These are phyloP conservation scores for Colletotrichum godetiae DNA, from an alignment of 2,329 filamentous ascomycete genomes.

Conservation along the genomic window DNA sequence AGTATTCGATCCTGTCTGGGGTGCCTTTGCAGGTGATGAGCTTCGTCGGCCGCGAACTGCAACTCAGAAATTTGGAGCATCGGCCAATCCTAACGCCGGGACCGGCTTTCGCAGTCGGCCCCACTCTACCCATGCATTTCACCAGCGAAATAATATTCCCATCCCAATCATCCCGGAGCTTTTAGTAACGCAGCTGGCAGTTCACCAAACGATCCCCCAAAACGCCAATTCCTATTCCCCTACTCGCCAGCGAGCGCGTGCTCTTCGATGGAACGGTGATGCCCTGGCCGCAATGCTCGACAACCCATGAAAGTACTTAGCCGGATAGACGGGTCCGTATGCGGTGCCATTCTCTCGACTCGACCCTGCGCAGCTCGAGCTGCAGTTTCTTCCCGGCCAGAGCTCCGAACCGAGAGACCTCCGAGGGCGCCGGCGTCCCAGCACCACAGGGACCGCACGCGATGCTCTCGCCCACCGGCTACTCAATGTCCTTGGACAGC, in stretches of 20 bases:
- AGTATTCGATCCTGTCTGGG: neutral
- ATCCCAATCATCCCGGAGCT: slow-evolving; percentile 26
- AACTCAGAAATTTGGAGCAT: slow-evolving; percentile 36
- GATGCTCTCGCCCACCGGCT: neutral
- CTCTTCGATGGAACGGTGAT: slow-evolving; percentile 32
- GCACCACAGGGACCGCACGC: neutral
- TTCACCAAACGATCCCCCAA: neutral
- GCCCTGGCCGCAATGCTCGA: slow-evolving; percentile 54
- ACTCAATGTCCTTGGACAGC: slow-evolving; percentile 46
- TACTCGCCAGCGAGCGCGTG: neutral
- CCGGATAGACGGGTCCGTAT: slow-evolving; percentile 70
- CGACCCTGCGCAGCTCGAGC: slow-evolving; percentile 46
- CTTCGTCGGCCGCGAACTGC: slow-evolving; percentile 5
- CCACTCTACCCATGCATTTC: slow-evolving; percentile 26
- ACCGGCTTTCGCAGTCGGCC: slow-evolving; percentile 8
- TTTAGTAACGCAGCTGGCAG: slow-evolving; percentile 23
- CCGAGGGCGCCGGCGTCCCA: slow-evolving; percentile 25
- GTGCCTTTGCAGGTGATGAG: neutral
- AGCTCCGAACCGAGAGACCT: slow-evolving; percentile 28
- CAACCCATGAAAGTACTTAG: slow-evolving; percentile 70
- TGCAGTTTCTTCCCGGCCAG: slow-evolving; percentile 21
- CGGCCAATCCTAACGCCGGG: slow-evolving; percentile 36
- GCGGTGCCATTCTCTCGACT: slow-evolving; percentile 64
- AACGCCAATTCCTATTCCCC: neutral
- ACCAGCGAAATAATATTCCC: slow-evolving; percentile 32